Evolutionary conservation across 164 flowering plant genomes (phyloP), one percentile per base, ranked within the genome.

Genomic region (Aristolochia californica): DNA sequence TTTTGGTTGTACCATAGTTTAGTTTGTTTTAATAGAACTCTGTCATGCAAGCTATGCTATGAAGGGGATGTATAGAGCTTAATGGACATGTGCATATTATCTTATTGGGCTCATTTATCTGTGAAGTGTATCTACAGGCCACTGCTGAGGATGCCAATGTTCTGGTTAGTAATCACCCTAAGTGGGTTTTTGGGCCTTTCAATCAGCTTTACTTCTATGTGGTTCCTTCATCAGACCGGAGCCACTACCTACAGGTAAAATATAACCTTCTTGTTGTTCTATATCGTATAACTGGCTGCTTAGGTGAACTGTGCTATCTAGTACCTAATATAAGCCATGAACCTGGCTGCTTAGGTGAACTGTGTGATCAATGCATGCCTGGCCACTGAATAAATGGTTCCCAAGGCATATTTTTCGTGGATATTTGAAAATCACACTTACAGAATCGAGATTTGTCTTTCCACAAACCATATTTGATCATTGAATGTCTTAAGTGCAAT

Each of bases 141-240:
- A 45, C 93, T 91, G 53, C 66, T 91, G 67, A 76, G 79, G 62
- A 64, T 77, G 62, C 96, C 96, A 12, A 60, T 30, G 45, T 93
- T 93, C 75, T 93, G 99, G 99, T 50, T 82, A 56, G 96, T 93
- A 59, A 76, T 87, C 70, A 89, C 99, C 40, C 51, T 79, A 15
- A 94, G 99, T 74, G 99, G 99, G 55, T 69, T 89, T 63, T 64
- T 94, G 72, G 99, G 99, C 48, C 80, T 94, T 55, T 96, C 96
- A 12, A 94, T 94, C 70, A 94, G 99, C 76, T 94, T 94, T 75
- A 85, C 96, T 56, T 94, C 99, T 34, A 89, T 94, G 99, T 94
- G 99, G 99, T 94, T 94, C 79, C 99, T 94, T 64, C 99, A 90
- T 75, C 95, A 94, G 70, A 94, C 99, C 21, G 88, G 99, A 54